Evolutionary conservation across 2,329 filamentous ascomycete species (phyloP), one percentile per base, ranked within the genome.

Genomic region (Corinectria fuckeliana): DNA sequence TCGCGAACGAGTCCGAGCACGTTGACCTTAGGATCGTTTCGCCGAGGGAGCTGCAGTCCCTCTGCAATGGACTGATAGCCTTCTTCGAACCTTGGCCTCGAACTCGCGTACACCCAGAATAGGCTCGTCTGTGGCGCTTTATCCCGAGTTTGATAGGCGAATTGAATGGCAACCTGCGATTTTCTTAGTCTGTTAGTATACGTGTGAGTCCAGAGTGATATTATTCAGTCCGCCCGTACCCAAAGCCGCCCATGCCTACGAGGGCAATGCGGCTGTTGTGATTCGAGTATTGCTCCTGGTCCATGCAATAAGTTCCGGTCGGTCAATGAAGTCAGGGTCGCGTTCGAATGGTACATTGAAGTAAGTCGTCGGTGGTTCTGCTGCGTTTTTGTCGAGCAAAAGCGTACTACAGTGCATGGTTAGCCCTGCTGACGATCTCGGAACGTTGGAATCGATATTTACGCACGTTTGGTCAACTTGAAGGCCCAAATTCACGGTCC

Each of bases 61-160:
- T 74, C 64, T 21, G 74, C 73, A 61, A 79, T 72, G n/a, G 75
- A 68, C 51, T 63, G 68, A 57, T 70, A 76, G 30, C 70, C 69
- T 54, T 76, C 67, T 59, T 78, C 70, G 45, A 77, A 75, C 7
- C 74, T 66, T 34, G 69, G 62, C 0, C 62, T 61, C 49, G 72
- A 75, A 50, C 69, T 73, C 2, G 73, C 73, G 59, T 77, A 67
- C n/a, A 78, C 63, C 76, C 74, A 80, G 57, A 78, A 76, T 32
- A 78, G 67, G 66, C 70, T 76, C 21, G 64, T 75, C 11, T 65
- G 45, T 0, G 69, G 30, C 14, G 30, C 14, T 14, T 64, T 23
- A 1, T 71, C 60, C 58, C 64, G 67, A 23, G 66, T 58, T 48
- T 57, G 64, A 50, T 78, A 72, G 7, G 69, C 70, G 54, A 76